phyloP scores from a whole-genome alignment of 352 stramenopile genomes.

The Phytopythium oedochilum region DNA sequence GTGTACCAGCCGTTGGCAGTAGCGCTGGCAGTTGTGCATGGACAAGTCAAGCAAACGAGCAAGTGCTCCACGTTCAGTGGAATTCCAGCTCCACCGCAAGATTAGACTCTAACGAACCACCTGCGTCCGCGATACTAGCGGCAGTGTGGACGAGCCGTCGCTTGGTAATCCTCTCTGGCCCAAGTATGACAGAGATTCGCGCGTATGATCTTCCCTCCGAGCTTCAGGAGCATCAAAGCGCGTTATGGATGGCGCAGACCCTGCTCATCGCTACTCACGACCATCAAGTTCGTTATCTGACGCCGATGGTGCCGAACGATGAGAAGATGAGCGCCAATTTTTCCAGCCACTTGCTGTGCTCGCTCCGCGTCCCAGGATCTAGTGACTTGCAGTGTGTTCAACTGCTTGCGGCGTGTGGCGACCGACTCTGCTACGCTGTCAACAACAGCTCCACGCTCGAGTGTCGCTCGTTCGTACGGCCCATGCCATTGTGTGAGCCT shows the following conservation, averaged over 20 bases:
- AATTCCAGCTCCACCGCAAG: constrained; percentile 24
- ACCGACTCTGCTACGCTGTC: constrained; percentile 53
- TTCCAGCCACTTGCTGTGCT: constrained; percentile 23
- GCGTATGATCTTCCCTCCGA: constrained; percentile 30
- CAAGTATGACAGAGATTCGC: constrained; percentile 26
- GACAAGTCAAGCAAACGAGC: constrained; percentile 31
- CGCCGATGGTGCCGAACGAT: constrained; percentile 19
- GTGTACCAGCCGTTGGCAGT: constrained; percentile 11
- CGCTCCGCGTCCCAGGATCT: constrained; percentile 9
- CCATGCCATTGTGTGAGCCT: constrained; percentile 44
- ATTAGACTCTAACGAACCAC: background rate
- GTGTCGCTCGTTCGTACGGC: constrained; percentile 31
- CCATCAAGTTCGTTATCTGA: constrained; percentile 49
- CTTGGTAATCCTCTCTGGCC: constrained; percentile 43
- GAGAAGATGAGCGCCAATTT: background rate
- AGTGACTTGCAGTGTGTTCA: constrained; percentile 20
- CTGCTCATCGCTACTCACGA: constrained; percentile 48
- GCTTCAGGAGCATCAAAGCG: constrained; percentile 34
- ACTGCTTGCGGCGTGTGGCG: constrained; percentile 39
- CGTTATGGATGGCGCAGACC: constrained; percentile 69
- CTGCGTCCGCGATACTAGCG: constrained; percentile 13
- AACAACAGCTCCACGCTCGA: constrained; percentile 32
- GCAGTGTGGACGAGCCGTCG: constrained; percentile 53
- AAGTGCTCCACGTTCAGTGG: constrained; percentile 47
- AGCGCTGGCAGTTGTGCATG: constrained; percentile 11